phyloP scores from a whole-genome alignment of 192 early-diverging fungal genomes.

The Entophlyctis luteolus region DNA sequence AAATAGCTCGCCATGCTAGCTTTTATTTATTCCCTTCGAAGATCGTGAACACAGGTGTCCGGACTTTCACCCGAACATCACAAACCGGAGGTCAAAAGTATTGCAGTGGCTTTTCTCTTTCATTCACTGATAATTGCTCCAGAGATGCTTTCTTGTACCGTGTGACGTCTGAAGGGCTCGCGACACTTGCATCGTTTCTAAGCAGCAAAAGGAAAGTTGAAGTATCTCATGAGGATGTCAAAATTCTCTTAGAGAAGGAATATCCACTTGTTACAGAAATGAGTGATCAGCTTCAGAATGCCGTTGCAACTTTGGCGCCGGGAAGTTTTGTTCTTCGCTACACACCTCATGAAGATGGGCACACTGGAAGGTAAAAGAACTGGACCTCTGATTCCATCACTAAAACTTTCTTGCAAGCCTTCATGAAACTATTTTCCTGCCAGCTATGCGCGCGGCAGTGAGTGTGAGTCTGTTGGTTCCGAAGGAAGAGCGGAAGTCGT shows the following conservation, averaged over 20 bases:
- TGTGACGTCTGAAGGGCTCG: slow-evolving; percentile 45
- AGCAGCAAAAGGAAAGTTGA: slow-evolving; percentile 15
- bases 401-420: slow-evolving; percentile 19
- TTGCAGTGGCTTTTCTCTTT: too few relatives aligned
- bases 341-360: slow-evolving; percentile 30
- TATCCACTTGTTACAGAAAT: slow-evolving; percentile 41
- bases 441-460: slow-evolving; percentile 49
- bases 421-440: slow-evolving; percentile 32
- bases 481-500: slow-evolving; percentile 42
- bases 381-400: slow-evolving; percentile 5
- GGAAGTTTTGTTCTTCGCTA: slow-evolving; percentile 48
- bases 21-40: slow-evolving; percentile 8
- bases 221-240: slow-evolving; percentile 26
- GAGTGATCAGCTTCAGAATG: slow-evolving; percentile 18
- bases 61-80: slow-evolving; percentile 66
- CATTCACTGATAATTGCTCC: neutral
- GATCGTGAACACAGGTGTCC: slow-evolving; percentile 92
- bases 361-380: slow-evolving; percentile 30
- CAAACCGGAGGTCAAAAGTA: slow-evolving; percentile 7
- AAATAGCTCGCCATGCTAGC: neutral
- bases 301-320: slow-evolving; percentile 12
- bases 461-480: slow-evolving; percentile 47
- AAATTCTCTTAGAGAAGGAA: slow-evolving; percentile 35
- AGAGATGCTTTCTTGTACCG: slow-evolving; percentile 37
- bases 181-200: slow-evolving; percentile 33